These are phyloP conservation scores for Dryadomyces quercus-mongolicae DNA, from an alignment of 2,329 filamentous ascomycete genomes.

Conservation along the genomic window DNA sequence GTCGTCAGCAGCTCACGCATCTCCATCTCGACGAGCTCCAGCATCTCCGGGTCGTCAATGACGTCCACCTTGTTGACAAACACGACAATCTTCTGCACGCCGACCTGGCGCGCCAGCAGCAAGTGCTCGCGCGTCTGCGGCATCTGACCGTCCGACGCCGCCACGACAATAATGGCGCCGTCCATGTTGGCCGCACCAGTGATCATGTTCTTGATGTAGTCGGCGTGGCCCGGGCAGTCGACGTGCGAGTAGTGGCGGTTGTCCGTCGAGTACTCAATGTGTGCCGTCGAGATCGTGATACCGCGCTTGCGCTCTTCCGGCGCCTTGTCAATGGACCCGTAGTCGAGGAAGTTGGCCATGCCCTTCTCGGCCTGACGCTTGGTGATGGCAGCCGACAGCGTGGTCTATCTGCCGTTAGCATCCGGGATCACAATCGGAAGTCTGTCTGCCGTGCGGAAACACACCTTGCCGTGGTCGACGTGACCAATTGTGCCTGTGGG, in stretches of 20 bases:
- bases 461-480: conserved; percentile 98
- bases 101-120: conserved; percentile 93
- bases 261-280: conserved; percentile 97
- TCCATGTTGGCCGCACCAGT: conserved; percentile 99
- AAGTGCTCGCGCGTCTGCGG: conserved; percentile 98
- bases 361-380: conserved; percentile 96
- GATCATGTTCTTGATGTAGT: conserved; percentile 99
- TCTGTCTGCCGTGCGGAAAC: not conserved
- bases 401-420: conserved; percentile 52
- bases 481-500: conserved; percentile 82
- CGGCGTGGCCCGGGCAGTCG: conserved; percentile 98
- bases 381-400: conserved; percentile 95
- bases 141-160: conserved; percentile 98
- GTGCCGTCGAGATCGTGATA: conserved; percentile 97
- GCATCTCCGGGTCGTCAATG: conserved; percentile 96
- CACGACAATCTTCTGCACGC: conserved; percentile 95
- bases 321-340: conserved; percentile 96
- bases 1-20: conserved; percentile 91
- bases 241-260: conserved; percentile 97
- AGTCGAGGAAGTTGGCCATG: conserved; percentile 87
- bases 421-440: not conserved
- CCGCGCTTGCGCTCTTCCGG: conserved; percentile 99
- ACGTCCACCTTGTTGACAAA: conserved; percentile 99
- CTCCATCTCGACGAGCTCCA: conserved; percentile 99
- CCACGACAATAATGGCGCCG: conserved; percentile 95